phyloP scores from a whole-genome alignment of 257 asterid genomes.

The Gentiana macrophylla region DNA sequence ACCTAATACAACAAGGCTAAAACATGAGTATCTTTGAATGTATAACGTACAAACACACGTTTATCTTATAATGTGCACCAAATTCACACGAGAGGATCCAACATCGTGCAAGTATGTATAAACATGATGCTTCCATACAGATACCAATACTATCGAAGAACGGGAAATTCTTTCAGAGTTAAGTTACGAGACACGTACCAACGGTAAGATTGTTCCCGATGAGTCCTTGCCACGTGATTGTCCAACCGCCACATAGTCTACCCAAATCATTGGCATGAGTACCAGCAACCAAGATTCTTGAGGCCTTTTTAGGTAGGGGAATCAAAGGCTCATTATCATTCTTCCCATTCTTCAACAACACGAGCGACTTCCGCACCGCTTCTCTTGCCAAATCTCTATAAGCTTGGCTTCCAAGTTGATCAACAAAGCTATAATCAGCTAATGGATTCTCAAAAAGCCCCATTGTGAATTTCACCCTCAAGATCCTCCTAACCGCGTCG shows the following conservation, averaged over 20 bases:
- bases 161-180: no score
- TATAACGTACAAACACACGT: slow-evolving; percentile 60
- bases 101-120: no score
- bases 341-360: slow-evolving; percentile 78
- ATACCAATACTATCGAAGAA: no score
- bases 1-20: slow-evolving; percentile 44
- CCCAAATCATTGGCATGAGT: slow-evolving; percentile 87
- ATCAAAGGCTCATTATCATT: slow-evolving; percentile 37
- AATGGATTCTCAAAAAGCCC: slow-evolving; percentile 83
- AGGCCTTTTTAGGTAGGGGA: slow-evolving; percentile 58
- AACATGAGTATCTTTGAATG: slow-evolving; percentile 53
- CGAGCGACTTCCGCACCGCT: slow-evolving; percentile 79
- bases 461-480: slow-evolving; percentile 68
- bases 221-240: slow-evolving; percentile 77
- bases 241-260: slow-evolving; percentile 93
- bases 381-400: slow-evolving; percentile 82
- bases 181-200: slow-evolving; percentile 23
- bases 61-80: slow-evolving; percentile 15
- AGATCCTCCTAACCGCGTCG: slow-evolving; percentile 75
- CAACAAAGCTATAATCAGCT: slow-evolving; percentile 65
- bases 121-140: no score
- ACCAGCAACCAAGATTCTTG: slow-evolving; percentile 70
- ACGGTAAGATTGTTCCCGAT: slow-evolving; percentile 52
- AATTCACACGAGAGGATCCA: no score
- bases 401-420: slow-evolving; percentile 78